Percentiles rank a stretch among this genome's conserved stretches.
Evolutionary conservation across 352 stramenopile species (phyloP).

Genomic region (Phytophthora meadii): DNA sequence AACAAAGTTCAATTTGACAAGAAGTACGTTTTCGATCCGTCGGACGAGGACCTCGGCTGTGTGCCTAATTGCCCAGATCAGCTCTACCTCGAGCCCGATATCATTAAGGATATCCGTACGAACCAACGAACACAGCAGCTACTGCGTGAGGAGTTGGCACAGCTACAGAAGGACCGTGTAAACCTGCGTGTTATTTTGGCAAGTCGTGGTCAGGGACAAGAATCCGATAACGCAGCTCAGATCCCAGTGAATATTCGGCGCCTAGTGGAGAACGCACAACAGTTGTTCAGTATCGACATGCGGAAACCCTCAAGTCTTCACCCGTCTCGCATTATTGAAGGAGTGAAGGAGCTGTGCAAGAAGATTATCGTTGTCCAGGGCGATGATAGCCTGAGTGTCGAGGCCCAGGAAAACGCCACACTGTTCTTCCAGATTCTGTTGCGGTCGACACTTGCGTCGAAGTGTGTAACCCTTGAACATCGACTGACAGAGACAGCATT

Average conservation of each 20-base stretch:
- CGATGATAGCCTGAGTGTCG: conserved; percentile 93
- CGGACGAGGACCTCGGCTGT: conserved; percentile 93
- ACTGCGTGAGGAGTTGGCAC: conserved; percentile 94
- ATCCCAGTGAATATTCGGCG: conserved; percentile 95
- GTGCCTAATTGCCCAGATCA: conserved; percentile 86
- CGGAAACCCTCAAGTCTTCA: conserved; percentile 94
- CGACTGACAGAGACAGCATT: conserved; percentile 96
- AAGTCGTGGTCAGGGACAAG: conserved; percentile 94
- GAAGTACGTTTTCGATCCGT: conserved; percentile 93
- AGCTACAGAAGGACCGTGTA: conserved; percentile 95
- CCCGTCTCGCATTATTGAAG: conserved; percentile 88
- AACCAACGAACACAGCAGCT: conserved; percentile 94
- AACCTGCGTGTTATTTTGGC: conserved; percentile 95
- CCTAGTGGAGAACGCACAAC: conserved; percentile 97
- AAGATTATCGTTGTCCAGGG: conserved; percentile 97
- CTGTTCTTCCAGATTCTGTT: conserved; percentile 98
- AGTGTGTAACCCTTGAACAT: conserved; percentile 96
- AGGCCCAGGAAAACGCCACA: conserved; percentile 98
- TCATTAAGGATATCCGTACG: conserved; percentile 92
- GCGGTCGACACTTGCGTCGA: conserved; percentile 95
- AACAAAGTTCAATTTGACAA: conserved; percentile 95
- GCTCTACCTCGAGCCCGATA: conserved; percentile 84
- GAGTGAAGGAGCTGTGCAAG: conserved; percentile 94
- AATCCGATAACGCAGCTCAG: conserved; percentile 91
- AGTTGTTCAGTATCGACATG: conserved; percentile 94